Evolutionary conservation across 1,284 basidiomycete species (phyloP).

Genomic region (Quambalaria eucalypti): DNA sequence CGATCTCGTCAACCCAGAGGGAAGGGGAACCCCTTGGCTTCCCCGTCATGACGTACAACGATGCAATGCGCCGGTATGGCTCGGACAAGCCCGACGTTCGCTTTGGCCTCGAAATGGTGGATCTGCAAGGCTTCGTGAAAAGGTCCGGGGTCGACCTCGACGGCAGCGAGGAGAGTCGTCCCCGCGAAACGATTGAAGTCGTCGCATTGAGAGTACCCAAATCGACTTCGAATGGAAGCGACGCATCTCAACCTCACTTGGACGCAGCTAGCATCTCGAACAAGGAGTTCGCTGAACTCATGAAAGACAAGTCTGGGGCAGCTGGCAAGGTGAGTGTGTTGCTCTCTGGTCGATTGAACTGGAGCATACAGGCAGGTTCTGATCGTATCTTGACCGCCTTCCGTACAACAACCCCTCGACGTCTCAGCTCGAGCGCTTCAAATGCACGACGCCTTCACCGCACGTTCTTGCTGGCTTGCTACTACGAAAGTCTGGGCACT

Average conservation of each 20-base stretch:
- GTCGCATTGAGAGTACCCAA: slow-evolving; percentile 11
- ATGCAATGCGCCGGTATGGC: slow-evolving; percentile 57
- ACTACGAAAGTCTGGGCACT: slow-evolving; percentile 24
- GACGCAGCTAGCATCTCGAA: slow-evolving; percentile 23
- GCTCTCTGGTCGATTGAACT: no score
- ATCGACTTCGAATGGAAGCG: not conserved
- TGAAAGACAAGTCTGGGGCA: slow-evolving; percentile 10
- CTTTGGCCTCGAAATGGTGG: slow-evolving; percentile 56
- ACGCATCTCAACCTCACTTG: not conserved
- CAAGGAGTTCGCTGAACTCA: slow-evolving; percentile 21
- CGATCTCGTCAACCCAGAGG: slow-evolving; percentile 1
- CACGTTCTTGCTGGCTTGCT: slow-evolving; percentile 26
- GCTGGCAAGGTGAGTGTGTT: not conserved
- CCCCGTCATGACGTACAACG: slow-evolving; percentile 30
- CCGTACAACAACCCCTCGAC: not conserved
- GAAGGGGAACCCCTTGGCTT: slow-evolving; percentile 9
- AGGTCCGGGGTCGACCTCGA: not conserved
- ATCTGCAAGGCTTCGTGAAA: slow-evolving; percentile 9
- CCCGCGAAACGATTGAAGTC: slow-evolving; percentile 16
- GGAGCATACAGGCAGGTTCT: not conserved
- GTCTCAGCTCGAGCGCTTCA: slow-evolving; percentile 27
- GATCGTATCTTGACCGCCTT: not conserved
- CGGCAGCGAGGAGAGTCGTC: not conserved
- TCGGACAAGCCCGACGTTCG: slow-evolving; percentile 91
- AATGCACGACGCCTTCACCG: slow-evolving; percentile 6